Base-by-base conservation (phyloP, 352 stramenopile genomes). In the Globisporangium acanthophoron region DNA sequence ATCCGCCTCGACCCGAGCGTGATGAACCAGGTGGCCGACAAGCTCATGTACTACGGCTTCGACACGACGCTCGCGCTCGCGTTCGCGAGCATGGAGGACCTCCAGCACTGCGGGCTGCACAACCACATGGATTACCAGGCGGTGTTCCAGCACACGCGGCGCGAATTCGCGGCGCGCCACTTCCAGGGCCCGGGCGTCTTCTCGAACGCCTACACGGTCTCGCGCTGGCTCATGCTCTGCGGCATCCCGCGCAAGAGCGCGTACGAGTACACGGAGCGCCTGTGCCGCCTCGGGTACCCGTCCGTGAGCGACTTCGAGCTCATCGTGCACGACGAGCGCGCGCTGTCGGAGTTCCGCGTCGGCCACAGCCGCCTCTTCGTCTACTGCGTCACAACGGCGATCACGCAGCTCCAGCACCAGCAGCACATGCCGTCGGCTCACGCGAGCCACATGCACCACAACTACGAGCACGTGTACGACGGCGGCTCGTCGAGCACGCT, bases 241-340 rank as follows among this genome's bases (percentile, higher is more conserved):
- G 58, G 67, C 40, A 78, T 90, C 53, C 73, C 80, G 6, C 70
- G 70, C 35, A 54, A 63, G 21, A 66, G 57, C 43, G 70, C 70
- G 41, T 78, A 73, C 53, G 56, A 81, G 61, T 90, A 90, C 64
- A 71, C 74, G 18, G 78, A 85, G 53, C 67, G 70, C 21, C 62
- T 90, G 5, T 73, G 73, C 40, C 79, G 67, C 52, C 68, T 81
- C n/a, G 78, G 78, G 18, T 88, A 88, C 62, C 70, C 80, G 40
- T 61, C 58, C 31, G 70, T 86, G 39, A 67, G 66, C n/a, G 75
- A 88, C 24, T 68, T 90, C 43, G 73, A 85, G 58, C 72, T 78
- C 47, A 74, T 83, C 37, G n/a, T 74, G 9, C 71, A 86, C 56
- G 76, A 86, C 52, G 65, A 81, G 54, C 73, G 66, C 40, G 72